phyloP scores from a whole-genome alignment of 2,329 filamentous ascomycete species.

The Diplocarpon rosae region DNA sequence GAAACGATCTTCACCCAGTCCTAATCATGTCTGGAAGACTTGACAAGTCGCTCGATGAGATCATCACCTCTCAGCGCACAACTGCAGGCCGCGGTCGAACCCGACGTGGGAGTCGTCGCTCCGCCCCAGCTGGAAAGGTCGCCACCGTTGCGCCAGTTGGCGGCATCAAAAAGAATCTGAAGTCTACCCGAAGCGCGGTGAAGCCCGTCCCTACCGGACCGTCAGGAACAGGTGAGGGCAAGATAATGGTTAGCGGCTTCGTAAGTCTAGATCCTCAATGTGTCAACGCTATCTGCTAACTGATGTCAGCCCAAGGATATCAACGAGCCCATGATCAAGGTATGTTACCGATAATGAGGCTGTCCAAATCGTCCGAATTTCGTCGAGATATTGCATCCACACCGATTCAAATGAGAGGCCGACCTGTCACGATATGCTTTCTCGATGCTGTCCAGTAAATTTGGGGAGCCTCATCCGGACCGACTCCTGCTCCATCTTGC shows the following conservation, averaged over 20 bases:
- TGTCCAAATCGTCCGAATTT: slow-evolving; percentile 56
- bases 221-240: slow-evolving; percentile 63
- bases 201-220: slow-evolving; percentile 57
- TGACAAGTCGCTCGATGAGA: slow-evolving; percentile 94
- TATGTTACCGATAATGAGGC: slow-evolving; percentile 94
- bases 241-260: slow-evolving; percentile 97
- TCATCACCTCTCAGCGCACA: slow-evolving; percentile 63
- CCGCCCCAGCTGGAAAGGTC: slow-evolving; percentile 31
- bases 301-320: slow-evolving; percentile 76
- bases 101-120: slow-evolving; percentile 32
- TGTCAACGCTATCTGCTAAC: slow-evolving; percentile 4
- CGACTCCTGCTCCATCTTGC: slow-evolving; percentile 32
- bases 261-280: slow-evolving; percentile 43
- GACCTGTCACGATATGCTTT: slow-evolving; percentile 18
- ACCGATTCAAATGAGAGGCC: slow-evolving; percentile 19
- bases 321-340: slow-evolving; percentile 96
- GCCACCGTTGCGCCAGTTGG: slow-evolving; percentile 62
- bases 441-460: slow-evolving; percentile 13
- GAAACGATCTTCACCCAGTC: slow-evolving; percentile 18
- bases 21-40: slow-evolving; percentile 83
- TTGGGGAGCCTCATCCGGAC: slow-evolving; percentile 20
- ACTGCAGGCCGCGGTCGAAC: slow-evolving; percentile 11
- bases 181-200: slow-evolving; percentile 45
- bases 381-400: slow-evolving; percentile 50
- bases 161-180: slow-evolving; percentile 70